Conservation (phyloP, 371 early-diverging fungal genomes). For the Apophysomyces variabilis region DNA sequence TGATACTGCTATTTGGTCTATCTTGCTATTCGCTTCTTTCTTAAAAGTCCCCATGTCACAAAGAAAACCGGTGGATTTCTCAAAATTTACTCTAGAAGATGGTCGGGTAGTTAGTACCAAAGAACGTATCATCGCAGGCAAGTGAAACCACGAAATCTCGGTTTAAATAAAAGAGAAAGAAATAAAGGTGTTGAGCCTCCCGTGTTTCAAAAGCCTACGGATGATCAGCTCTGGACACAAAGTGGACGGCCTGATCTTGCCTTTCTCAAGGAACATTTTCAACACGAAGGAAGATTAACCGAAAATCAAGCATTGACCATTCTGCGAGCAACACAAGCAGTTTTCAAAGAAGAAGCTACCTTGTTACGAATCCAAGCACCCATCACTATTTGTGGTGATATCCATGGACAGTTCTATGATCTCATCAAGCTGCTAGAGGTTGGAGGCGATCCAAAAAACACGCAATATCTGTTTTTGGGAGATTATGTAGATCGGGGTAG, state of each 20-base stretch:
- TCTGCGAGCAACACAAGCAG: constrained; percentile 26
- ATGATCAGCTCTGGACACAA: constrained; percentile 61
- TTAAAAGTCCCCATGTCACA: neutral
- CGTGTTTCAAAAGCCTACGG: constrained; percentile 54
- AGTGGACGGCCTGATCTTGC: constrained; percentile 75
- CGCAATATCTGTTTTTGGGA: constrained; percentile 90
- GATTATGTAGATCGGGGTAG: constrained; percentile 98
- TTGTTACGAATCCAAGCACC: constrained; percentile 88
- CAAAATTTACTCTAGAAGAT: constrained; percentile 72
- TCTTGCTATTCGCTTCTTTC: neutral
- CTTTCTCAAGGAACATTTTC: constrained; percentile 85
- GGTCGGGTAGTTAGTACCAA: constrained; percentile 72
- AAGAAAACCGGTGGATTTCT: constrained; percentile 56
- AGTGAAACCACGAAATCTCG: neutral
- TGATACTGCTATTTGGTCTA: neutral
- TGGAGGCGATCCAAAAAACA: constrained; percentile 89
- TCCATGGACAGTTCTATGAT: constrained; percentile 99
- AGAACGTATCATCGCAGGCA: constrained; percentile 77
- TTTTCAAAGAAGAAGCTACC: constrained; percentile 80
- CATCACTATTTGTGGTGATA: constrained; percentile 95
- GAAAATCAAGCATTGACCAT: constrained; percentile 89
- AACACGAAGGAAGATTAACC: constrained; percentile 86
- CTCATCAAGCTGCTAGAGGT: constrained; percentile 96
- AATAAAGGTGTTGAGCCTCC: constrained; percentile 25
- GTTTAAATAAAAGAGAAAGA: neutral